Evolutionary conservation across 2,329 filamentous ascomycete genomes (phyloP), one percentile per base, ranked within the genome.

Genomic region (Pseudogymnoascus sp.): DNA sequence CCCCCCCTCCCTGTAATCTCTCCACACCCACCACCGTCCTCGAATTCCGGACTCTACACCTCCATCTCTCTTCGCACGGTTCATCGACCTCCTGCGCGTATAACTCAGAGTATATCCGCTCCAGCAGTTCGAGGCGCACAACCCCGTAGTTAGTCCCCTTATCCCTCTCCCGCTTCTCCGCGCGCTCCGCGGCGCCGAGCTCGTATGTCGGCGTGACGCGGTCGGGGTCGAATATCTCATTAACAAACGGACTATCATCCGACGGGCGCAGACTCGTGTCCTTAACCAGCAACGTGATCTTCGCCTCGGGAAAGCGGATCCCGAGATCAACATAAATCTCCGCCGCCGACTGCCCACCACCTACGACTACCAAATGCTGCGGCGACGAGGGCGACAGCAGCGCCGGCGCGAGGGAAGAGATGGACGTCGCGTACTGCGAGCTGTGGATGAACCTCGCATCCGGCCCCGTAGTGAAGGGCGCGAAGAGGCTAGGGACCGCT

Each of bases 171-270:
- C 96, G 79, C 26, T 80, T 79, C 13, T 78, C 76, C 33, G 64
- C 65, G 60, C 93, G 88, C 66, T 87, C 80, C 50, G 80, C 78
- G 1, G 86, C 77, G 0, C 87, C 79, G 68, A 87, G 86, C 60
- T 83, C 78, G 78, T 87, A 97, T 69, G 96, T 84, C 50, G 81
- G 80, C 74, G 96, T 89, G 31, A 96, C 87, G 65, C 87, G 89
- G 35, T 88, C 86, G 1, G 93, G 93, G 78, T 97, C 92, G 80
- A 97, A 97, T 73, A 97, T 90, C 71, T 95, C 92, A 76, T 97
- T 97, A 70, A 97, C 92, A 71, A 97, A 97, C 17, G 93, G 95
- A 62, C 91, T 96, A 75, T 97, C 95, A 73, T 99, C 93, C 72
- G 91, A 96, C 1, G 93, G 93, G 69, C 89, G 87, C 65, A 99